Conservation (phyloP, 257 asterid species). For the Salvia rosmarinus region DNA sequence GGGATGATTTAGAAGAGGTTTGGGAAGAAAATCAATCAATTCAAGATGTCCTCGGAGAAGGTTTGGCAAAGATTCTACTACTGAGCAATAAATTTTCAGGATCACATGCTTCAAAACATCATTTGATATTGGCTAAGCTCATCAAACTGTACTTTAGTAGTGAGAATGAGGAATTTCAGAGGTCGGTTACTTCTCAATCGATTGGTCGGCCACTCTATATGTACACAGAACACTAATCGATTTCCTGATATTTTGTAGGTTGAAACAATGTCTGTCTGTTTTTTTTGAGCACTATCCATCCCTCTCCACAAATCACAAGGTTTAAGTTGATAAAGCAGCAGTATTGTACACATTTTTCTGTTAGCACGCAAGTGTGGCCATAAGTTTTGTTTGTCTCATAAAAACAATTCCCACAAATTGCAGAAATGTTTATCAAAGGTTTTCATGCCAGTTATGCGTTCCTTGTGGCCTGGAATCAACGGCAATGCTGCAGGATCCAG, state of each 20-base stretch:
- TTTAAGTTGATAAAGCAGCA: conserved; percentile 35
- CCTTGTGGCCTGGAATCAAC: conserved; percentile 90
- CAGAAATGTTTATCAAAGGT: conserved; percentile 84
- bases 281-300: conserved; percentile 96
- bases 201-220: conserved; percentile 17
- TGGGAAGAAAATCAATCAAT: conserved; percentile 68
- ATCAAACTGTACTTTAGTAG: conserved; percentile 65
- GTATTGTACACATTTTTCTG: conserved; percentile 5
- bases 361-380: not conserved
- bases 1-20: conserved; percentile 54
- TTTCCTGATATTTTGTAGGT: conserved; percentile 50
- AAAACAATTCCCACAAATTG: conserved; percentile 34
- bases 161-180: conserved; percentile 56
- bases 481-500: conserved; percentile 65
- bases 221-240: conserved; percentile 21
- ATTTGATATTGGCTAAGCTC: conserved; percentile 70
- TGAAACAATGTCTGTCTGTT: conserved; percentile 87
- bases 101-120: conserved; percentile 51
- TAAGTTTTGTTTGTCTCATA: conserved; percentile 10
- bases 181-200: conserved; percentile 48
- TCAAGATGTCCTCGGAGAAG: conserved; percentile 78
- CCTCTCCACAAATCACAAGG: conserved; percentile 88
- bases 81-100: conserved; percentile 66
- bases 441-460: conserved; percentile 75
- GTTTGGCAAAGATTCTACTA: conserved; percentile 86